A percentile compares a stretch with the other conserved stretches of the same genome.
Conservation (phyloP, 1,284 basidiomycete genomes). For the Phaffia rhodozyma region DNA sequence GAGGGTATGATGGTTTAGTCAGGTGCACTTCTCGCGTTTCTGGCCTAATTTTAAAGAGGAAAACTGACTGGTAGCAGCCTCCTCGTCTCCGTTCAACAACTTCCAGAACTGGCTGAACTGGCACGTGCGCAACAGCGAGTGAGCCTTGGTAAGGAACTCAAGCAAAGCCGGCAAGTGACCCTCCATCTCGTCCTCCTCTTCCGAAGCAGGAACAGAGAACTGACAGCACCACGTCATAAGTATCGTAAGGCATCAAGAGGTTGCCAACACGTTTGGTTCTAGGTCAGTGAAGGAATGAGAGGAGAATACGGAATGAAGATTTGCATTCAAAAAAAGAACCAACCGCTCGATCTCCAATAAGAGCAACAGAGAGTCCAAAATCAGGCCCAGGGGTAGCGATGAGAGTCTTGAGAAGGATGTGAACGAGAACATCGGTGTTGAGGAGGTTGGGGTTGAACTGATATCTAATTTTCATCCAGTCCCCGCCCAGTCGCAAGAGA, state of each 20-base stretch:
- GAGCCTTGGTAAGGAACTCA: constrained; percentile 59
- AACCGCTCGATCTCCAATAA: constrained; percentile 58
- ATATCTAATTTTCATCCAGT: constrained; percentile 47
- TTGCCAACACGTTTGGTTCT: not conserved
- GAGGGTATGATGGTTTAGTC: not conserved
- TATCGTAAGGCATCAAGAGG: not conserved
- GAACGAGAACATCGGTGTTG: constrained; percentile 83
- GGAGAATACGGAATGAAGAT: constrained; percentile 7
- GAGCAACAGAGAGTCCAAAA: constrained; percentile 82
- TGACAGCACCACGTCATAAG: not conserved
- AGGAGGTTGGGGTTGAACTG: constrained; percentile 92
- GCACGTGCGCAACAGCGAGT: constrained; percentile 69
- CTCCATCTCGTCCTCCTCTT: constrained; percentile 62
- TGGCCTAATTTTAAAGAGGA: not conserved
- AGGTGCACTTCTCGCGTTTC: not conserved
- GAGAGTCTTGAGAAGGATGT: constrained; percentile 87
- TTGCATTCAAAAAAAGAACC: constrained; percentile 6
- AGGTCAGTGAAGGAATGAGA: not conserved
- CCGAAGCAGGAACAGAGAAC: constrained; percentile 36
- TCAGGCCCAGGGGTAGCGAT: constrained; percentile 64
- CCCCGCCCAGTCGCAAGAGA: not conserved
- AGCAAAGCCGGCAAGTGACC: constrained; percentile 50
- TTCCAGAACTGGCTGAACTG: constrained; percentile 85
- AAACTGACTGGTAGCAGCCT: constrained; percentile 27
- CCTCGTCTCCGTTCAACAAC: constrained; percentile 49